A percentile compares a stretch with the other conserved stretches of the same genome.
Evolutionary conservation across 2,329 filamentous ascomycete species (phyloP).

Genomic region (Epichloe festucae): DNA sequence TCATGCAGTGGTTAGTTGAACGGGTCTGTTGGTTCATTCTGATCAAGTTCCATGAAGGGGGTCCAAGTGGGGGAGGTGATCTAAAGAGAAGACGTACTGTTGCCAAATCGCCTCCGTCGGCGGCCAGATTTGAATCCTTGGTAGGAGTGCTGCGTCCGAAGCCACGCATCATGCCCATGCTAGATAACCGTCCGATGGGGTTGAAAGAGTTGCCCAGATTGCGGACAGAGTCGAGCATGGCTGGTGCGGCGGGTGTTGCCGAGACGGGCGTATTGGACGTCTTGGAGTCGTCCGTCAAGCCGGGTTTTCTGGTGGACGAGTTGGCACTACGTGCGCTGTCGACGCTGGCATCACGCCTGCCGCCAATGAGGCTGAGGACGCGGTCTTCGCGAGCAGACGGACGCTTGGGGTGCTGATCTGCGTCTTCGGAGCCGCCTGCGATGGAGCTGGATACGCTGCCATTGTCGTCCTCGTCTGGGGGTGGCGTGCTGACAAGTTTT

Average conservation of each 20-base stretch:
- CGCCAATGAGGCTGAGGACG: conserved; percentile 58
- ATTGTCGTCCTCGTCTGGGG: conserved; percentile 49
- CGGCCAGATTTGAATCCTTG: conserved; percentile 23
- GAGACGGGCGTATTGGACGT: conserved; percentile 7
- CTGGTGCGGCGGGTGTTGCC: conserved; percentile 40
- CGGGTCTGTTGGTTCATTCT: not conserved
- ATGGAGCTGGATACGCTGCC: conserved; percentile 41
- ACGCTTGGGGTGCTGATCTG: conserved; percentile 16
- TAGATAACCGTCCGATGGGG: conserved; percentile 64
- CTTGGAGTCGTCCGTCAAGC: conserved; percentile 32
- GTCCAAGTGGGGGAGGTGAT: not conserved
- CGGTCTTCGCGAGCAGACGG: conserved; percentile 41
- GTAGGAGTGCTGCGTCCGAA: conserved; percentile 49
- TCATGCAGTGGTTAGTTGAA: not conserved
- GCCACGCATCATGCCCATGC: conserved; percentile 60
- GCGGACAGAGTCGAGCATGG: conserved; percentile 66
- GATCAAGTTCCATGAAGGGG: not conserved
- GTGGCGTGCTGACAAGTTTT: conserved; percentile 68
- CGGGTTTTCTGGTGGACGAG: conserved; percentile 45
- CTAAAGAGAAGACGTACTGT: conserved; percentile 30
- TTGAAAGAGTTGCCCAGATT: conserved; percentile 72
- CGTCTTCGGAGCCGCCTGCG: conserved; percentile 29
- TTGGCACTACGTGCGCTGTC: conserved; percentile 62
- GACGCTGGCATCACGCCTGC: conserved; percentile 61
- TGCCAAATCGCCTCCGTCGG: conserved; percentile 43